A percentile compares a stretch with the other conserved stretches of the same genome.
phyloP scores from a whole-genome alignment of 2,329 filamentous ascomycete species.

The Metarhizium guizhouense region DNA sequence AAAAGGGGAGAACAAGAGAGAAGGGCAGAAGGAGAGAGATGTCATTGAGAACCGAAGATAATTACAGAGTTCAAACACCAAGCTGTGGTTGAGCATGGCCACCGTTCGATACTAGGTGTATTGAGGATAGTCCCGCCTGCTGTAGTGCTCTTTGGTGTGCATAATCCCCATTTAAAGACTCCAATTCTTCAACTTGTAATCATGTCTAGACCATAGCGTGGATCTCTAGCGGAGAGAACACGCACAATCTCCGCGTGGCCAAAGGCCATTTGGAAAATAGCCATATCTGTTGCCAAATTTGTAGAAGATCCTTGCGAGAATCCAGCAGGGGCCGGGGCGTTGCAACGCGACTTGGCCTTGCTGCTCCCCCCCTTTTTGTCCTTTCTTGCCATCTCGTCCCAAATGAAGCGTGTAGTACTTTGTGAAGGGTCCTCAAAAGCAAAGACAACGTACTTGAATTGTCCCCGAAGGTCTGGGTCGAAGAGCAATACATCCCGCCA shows the following conservation, averaged over 20 bases:
- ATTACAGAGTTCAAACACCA: neutral
- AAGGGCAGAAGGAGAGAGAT: neutral
- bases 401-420: slow-evolving; percentile 43
- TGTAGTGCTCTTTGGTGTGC: neutral
- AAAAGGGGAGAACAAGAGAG: neutral
- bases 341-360: slow-evolving; percentile 24
- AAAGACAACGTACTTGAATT: slow-evolving; percentile 54
- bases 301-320: slow-evolving; percentile 8
- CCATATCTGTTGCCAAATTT: slow-evolving; percentile 32
- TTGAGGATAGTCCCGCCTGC: neutral
- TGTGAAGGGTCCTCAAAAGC: slow-evolving; percentile 51
- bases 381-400: slow-evolving; percentile 48
- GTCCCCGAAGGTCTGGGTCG: slow-evolving; percentile 52
- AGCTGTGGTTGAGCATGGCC: neutral
- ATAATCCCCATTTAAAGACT: neutral
- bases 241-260: slow-evolving; percentile 38
- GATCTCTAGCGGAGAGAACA: slow-evolving; percentile 42
- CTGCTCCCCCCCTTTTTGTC: slow-evolving; percentile 23
- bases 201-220: slow-evolving; percentile 45
- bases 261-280: slow-evolving; percentile 47
- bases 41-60: neutral
- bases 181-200: slow-evolving; percentile 28
- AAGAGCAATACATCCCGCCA: slow-evolving; percentile 58
- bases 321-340: slow-evolving; percentile 17
- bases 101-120: neutral